These are phyloP conservation scores for Nannizziopsis barbatae DNA, from an alignment of 2,329 filamentous ascomycete genomes.

Conservation along the genomic window DNA sequence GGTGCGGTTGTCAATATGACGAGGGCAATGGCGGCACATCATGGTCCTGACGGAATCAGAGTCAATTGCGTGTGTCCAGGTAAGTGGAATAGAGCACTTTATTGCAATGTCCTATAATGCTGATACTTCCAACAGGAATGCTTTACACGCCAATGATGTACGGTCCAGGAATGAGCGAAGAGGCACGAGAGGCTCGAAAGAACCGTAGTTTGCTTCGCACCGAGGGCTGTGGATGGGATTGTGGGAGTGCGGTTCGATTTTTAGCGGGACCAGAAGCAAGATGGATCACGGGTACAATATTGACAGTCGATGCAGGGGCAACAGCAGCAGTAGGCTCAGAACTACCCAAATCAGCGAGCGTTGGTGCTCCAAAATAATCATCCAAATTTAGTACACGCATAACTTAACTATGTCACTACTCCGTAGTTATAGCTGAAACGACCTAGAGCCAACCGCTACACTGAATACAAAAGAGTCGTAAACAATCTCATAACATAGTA, in stretches of 20 bases:
- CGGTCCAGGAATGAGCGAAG: slow-evolving; percentile 40
- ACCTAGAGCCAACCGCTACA: too few species aligned
- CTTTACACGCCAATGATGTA: slow-evolving; percentile 49
- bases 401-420: too few species aligned
- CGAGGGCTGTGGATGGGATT: slow-evolving; percentile 46
- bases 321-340: slow-evolving; percentile 36
- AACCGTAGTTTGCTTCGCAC: slow-evolving; percentile 43
- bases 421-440: too few species aligned
- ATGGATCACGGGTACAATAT: slow-evolving; percentile 42
- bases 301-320: slow-evolving; percentile 40
- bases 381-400: neutral
- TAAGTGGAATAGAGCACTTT: neutral
- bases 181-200: slow-evolving; percentile 39
- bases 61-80: slow-evolving; percentile 48
- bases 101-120: too few species aligned
- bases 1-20: slow-evolving; percentile 48
- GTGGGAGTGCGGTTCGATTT: slow-evolving; percentile 41
- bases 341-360: slow-evolving; percentile 30
- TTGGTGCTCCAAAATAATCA: slow-evolving; percentile 20
- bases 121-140: slow-evolving; percentile 24
- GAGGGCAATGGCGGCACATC: slow-evolving; percentile 45
- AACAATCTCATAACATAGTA: too few species aligned
- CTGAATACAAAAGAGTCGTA: too few species aligned
- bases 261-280: slow-evolving; percentile 43
- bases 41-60: slow-evolving; percentile 40